Conservation (phyloP, 1,284 basidiomycete genomes). For the Pseudozyma tsukubaensis region DNA sequence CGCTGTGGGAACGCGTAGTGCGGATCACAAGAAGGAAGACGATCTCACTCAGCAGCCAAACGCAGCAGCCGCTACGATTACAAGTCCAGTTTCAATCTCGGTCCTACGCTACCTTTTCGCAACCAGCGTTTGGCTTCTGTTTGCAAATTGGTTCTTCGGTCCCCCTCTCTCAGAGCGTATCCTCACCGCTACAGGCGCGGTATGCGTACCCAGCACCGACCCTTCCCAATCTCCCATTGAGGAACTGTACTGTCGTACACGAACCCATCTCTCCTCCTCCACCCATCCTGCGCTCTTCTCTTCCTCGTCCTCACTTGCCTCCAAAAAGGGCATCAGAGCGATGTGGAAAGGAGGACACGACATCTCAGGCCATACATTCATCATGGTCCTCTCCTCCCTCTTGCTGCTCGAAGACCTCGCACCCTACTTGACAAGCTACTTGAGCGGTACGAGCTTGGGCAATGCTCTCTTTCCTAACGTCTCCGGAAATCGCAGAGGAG, state of each 20-base stretch:
- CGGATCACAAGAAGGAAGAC: conserved; percentile 21
- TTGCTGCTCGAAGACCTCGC: conserved; percentile 82
- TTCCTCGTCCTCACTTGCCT: background rate
- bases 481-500: background rate
- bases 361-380: conserved; percentile 91
- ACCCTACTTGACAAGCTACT: conserved; percentile 62
- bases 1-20: background rate
- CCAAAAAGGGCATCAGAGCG: conserved; percentile 20
- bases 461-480: conserved; percentile 5
- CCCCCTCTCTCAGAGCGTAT: conserved; percentile 83
- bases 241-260: conserved; percentile 52
- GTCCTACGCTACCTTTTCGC: conserved; percentile 45
- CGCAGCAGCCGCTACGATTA: conserved; percentile 24
- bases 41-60: background rate
- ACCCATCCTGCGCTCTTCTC: conserved; percentile 41
- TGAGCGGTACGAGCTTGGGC: background rate
- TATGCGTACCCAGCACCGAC: conserved; percentile 74
- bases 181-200: conserved; percentile 80
- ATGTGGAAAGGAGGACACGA: conserved; percentile 84
- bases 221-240: conserved; percentile 25
- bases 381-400: conserved; percentile 84
- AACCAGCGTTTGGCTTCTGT: conserved; percentile 33
- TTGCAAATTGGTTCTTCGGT: conserved; percentile 90
- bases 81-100: conserved; percentile 32
- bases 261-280: conserved; percentile 28